Percentiles rank a stretch among this genome's conserved stretches.
Evolutionary conservation across 139 green algal species (phyloP).

Genomic region (Nannochloris sp.): DNA sequence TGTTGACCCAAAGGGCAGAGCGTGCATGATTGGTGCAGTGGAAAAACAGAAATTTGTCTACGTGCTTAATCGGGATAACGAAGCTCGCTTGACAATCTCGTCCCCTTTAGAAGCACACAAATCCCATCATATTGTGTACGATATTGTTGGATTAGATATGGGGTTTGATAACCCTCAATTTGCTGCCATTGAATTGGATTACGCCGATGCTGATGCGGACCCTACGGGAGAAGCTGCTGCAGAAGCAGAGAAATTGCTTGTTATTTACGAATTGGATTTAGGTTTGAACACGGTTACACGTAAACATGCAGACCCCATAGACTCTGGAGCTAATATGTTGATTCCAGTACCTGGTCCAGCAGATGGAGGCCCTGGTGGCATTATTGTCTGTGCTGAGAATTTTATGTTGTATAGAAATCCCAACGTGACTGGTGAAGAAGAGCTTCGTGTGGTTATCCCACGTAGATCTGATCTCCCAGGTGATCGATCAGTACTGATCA

Average conservation of each 20-base stretch:
- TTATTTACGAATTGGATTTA: constrained; percentile 97
- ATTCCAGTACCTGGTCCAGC: constrained; percentile 86
- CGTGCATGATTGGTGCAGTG: constrained; percentile 84
- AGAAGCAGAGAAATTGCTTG: constrained; percentile 93
- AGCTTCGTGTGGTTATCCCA: constrained; percentile 87
- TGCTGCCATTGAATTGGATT: constrained; percentile 97
- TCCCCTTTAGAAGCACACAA: constrained; percentile 97
- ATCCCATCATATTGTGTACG: constrained; percentile 76
- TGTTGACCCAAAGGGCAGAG: constrained; percentile 88
- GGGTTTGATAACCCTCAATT: constrained; percentile 99
- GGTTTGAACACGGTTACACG: constrained; percentile 94
- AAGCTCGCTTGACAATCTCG: constrained; percentile 93
- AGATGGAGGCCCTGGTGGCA: constrained; percentile 76
- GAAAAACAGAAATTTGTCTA: constrained; percentile 99
- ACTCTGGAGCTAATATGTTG: constrained; percentile 95
- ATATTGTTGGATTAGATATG: constrained; percentile 79
- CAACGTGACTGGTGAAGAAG: constrained; percentile 36
- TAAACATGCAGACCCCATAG: constrained; percentile 82
- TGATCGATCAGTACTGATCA: constrained; percentile 87
- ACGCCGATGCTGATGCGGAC: constrained; percentile 91
- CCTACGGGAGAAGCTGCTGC: constrained; percentile 74
- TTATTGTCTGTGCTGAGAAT: constrained; percentile 95
- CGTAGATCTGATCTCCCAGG: constrained; percentile 67
- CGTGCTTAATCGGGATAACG: constrained; percentile 91
- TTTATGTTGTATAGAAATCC: constrained; percentile 92